phyloP scores from a whole-genome alignment of 129 eudicot species.

The Lactuca sativa region DNA sequence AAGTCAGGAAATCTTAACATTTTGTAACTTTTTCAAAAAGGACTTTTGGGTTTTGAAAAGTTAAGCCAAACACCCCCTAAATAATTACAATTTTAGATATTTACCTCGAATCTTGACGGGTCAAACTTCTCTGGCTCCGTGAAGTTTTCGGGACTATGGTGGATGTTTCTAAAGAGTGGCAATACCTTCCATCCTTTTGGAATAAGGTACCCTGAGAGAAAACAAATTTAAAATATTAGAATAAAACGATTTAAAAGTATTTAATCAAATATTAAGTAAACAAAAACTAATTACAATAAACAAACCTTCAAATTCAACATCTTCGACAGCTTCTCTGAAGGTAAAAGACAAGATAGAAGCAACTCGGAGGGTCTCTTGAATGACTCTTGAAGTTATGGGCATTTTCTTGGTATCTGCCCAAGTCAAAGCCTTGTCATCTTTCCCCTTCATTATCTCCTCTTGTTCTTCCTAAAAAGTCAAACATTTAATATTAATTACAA shows the following conservation, averaged over 20 bases:
- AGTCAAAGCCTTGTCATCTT: conserved; percentile 54
- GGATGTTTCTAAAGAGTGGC: conserved; percentile 94
- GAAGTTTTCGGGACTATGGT: conserved; percentile 84
- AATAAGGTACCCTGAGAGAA: conserved; percentile 70
- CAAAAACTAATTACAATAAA: not conserved
- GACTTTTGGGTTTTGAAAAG: too few relatives aligned
- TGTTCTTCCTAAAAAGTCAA: conserved; percentile 77
- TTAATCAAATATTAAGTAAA: not conserved
- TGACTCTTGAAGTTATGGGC: conserved; percentile 87
- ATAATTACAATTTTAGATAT: not conserved
- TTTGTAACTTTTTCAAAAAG: too few relatives aligned
- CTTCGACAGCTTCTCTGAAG: conserved; percentile 98
- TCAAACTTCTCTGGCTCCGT: conserved; percentile 87
- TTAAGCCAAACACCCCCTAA: too few relatives aligned
- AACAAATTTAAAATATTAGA: not conserved
- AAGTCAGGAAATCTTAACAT: too few relatives aligned
- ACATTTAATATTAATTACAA: conserved; percentile 17
- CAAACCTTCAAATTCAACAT: conserved; percentile 96
- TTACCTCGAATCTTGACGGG: conserved; percentile 99
- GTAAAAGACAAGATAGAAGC: conserved; percentile 95
- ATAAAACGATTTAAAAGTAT: not conserved
- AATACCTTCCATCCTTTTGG: conserved; percentile 99
- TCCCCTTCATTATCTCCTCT: conserved; percentile 65
- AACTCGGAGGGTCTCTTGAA: conserved; percentile 95
- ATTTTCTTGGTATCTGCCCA: conserved; percentile 90